These are phyloP conservation scores for Craspedostauros australis DNA, from an alignment of 108 stramenopile genomes.

Conservation along the genomic window DNA sequence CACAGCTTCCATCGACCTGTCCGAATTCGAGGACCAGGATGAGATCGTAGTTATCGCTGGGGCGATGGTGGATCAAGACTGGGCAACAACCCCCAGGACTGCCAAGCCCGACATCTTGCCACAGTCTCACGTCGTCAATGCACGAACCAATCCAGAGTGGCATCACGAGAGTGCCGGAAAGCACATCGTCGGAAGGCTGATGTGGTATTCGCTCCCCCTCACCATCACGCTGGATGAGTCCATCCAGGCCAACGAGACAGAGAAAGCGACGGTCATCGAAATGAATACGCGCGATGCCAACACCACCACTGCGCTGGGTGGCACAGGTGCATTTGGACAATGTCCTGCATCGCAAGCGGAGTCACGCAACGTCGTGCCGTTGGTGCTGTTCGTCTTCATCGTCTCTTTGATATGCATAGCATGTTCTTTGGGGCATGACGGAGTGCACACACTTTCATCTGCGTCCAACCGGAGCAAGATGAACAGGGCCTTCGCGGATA, in stretches of 20 bases:
- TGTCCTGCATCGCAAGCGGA: conserved; percentile 6
- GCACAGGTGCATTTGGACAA: conserved; percentile 15
- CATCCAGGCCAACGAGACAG: conserved; percentile 15
- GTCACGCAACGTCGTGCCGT: not conserved
- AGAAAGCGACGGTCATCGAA: conserved; percentile 26
- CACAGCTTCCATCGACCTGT: conserved; percentile 41
- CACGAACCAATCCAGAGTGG: conserved; percentile 83
- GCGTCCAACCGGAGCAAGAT: not conserved
- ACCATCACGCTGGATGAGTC: conserved; percentile 55
- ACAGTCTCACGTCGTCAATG: conserved; percentile 87
- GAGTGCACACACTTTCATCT: too few relatives aligned
- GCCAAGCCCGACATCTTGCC: conserved; percentile 35
- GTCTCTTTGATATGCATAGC: not conserved
- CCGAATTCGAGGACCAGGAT: conserved; percentile 36
- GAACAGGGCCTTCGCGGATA: not conserved
- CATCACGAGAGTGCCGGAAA: conserved; percentile 49
- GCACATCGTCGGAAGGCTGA: conserved; percentile 60
- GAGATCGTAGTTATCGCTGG: conserved; percentile 46
- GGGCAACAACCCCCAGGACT: conserved; percentile 26
- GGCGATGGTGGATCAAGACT: conserved; percentile 64
- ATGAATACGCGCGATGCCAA: conserved; percentile 19
- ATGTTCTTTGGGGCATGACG: too few relatives aligned
- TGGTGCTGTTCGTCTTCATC: conserved; percentile 4
- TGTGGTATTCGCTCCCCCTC: conserved; percentile 76
- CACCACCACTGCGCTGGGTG: conserved; percentile 9